These are phyloP conservation scores for Clavispora asparagi DNA, from an alignment of 805 yeast genomes.

Conservation along the genomic window DNA sequence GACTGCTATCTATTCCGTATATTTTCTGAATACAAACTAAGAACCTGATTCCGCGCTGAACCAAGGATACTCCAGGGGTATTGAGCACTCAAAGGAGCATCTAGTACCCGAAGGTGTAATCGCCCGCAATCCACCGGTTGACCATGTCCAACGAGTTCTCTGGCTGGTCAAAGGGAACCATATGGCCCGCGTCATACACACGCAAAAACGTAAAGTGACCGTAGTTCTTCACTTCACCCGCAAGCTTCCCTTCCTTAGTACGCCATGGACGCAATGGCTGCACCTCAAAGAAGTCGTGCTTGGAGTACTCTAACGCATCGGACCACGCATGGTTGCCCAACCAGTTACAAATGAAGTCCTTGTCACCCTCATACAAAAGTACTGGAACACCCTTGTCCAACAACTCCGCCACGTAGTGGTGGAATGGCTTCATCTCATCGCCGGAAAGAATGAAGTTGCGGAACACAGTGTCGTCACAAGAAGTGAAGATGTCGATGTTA, in stretches of 20 bases:
- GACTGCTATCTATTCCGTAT: too few species aligned
- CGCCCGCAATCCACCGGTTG: slow-evolving; percentile 21
- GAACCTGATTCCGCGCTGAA: too few species aligned
- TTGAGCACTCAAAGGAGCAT: background rate
- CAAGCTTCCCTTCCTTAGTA: slow-evolving; percentile 17
- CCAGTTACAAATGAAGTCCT: slow-evolving; percentile 16
- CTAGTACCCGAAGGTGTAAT: slow-evolving; percentile 7
- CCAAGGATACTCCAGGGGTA: too few species aligned
- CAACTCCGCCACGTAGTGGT: slow-evolving; percentile 9
- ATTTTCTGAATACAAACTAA: too few species aligned
- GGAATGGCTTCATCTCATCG: slow-evolving; percentile 8
- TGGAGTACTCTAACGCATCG: slow-evolving; percentile 14
- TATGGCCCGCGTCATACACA: slow-evolving; percentile 22
- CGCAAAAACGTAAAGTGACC: slow-evolving; percentile 21
- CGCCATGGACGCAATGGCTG: slow-evolving; percentile 16
- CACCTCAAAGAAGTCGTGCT: slow-evolving; percentile 14
- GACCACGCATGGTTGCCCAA: slow-evolving; percentile 13
- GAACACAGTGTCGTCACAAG: slow-evolving; percentile 47
- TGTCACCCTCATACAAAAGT: slow-evolving; percentile 13
- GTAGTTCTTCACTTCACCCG: slow-evolving; percentile 37
- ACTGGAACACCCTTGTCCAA: slow-evolving; percentile 12
- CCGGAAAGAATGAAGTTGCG: slow-evolving; percentile 6
- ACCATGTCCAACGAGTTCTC: slow-evolving; percentile 19
- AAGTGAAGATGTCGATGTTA: slow-evolving; percentile 39
- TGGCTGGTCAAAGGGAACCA: slow-evolving; percentile 23